These are phyloP conservation scores for Mycena alexandri DNA, from an alignment of 768 basidiomycete genomes.

Conservation along the genomic window DNA sequence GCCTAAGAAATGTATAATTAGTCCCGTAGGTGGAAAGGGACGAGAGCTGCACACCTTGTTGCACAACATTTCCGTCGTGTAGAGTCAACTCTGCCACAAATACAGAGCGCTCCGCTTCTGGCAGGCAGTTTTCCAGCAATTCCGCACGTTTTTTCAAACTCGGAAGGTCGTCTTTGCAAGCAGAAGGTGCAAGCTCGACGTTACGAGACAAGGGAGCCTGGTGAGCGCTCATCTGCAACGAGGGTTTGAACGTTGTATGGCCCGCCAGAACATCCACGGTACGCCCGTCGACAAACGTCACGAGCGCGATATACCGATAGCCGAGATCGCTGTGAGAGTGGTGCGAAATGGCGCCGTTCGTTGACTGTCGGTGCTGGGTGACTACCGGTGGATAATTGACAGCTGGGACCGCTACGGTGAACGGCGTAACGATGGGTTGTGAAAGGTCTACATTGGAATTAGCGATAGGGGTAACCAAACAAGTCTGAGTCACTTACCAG, in stretches of 20 bases:
- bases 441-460: not conserved
- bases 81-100: constrained; percentile 22
- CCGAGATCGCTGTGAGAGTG: not conserved
- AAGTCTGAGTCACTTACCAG: not conserved
- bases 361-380: not conserved
- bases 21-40: no score
- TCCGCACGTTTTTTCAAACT: not conserved
- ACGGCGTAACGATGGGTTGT: constrained; percentile 6
- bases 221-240: no score
- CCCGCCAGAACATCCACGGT: constrained; percentile 4
- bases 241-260: constrained; percentile 18
- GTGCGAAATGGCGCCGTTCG: not conserved
- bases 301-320: not conserved
- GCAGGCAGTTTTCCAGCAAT: constrained; percentile 15
- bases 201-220: not conserved
- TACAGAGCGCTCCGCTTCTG: constrained; percentile 12
- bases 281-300: no score
- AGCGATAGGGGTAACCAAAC: no score
- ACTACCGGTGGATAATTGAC: constrained; percentile 22
- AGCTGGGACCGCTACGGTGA: constrained; percentile 5
- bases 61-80: constrained; percentile 6
- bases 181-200: no score
- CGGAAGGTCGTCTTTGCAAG: not conserved
- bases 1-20: constrained; percentile 2
- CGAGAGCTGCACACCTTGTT: not conserved